phyloP scores from a whole-genome alignment of 768 basidiomycete genomes.

The Collybiopsis confluens region DNA sequence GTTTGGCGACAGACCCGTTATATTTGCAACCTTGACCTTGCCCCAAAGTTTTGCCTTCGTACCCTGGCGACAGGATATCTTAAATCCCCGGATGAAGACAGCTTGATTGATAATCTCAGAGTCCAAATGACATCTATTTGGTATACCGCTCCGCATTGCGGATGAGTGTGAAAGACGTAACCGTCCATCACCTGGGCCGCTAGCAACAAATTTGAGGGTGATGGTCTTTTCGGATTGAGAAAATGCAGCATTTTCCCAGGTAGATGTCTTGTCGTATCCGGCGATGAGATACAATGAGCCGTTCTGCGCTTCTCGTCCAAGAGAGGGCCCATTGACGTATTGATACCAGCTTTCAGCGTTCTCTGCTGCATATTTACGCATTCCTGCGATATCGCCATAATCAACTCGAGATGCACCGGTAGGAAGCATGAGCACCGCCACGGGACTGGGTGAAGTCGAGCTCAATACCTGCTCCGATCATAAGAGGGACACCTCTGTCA shows the following conservation, averaged over 20 bases:
- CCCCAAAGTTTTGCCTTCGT: neutral
- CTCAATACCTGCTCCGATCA: too few relatives aligned
- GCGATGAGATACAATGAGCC: slow-evolving; percentile 23
- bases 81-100: neutral
- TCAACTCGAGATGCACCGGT: slow-evolving; percentile 13
- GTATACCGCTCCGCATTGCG: neutral
- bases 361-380: slow-evolving; percentile 10
- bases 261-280: slow-evolving; percentile 19
- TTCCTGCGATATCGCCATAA: neutral
- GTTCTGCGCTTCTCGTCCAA: slow-evolving; percentile 14
- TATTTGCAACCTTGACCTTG: neutral
- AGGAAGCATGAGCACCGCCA: slow-evolving; percentile 17
- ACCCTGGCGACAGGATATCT: neutral
- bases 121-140: neutral
- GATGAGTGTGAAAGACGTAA: neutral
- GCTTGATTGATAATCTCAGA: neutral
- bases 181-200: neutral
- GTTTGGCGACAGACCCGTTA: too few relatives aligned
- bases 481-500: too few relatives aligned
- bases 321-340: slow-evolving; percentile 9
- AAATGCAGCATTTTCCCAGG: slow-evolving; percentile 22
- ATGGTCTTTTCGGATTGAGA: neutral
- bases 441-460: neutral
- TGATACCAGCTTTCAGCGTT: slow-evolving; percentile 16
- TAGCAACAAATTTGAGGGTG: neutral